Evolutionary conservation across 2,329 filamentous ascomycete genomes (phyloP), one percentile per base, ranked within the genome.

Genomic region (Colletotrichum costaricense): DNA sequence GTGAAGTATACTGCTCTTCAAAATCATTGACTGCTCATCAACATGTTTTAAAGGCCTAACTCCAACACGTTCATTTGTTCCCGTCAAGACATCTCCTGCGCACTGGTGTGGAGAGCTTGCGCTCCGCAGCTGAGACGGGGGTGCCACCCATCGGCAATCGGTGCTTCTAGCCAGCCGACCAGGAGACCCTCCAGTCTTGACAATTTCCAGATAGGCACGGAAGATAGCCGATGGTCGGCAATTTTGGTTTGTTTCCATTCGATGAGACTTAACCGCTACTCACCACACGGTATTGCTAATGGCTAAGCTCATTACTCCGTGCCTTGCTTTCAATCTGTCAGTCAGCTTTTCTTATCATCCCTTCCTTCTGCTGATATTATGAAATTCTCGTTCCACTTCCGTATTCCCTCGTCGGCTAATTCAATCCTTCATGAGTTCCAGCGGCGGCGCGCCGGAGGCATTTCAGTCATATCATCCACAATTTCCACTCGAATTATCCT

Each of bases 201-300:
- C 38, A 19, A 1, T 42, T 42, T 42, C 16, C 38, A 42, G 38
- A 33, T 5, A 22, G 35, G 30, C n/a, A 59, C 38, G n/a, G 24
- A 62, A 57, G 46, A 60, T 70, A 65, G 66, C 70, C 70, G 70
- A 70, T 26, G 55, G 66, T 72, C 66, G 70, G 70, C 66, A 72
- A 35, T n/a, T 35, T 28, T 46, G 11, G 35, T 26, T 12, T 28
- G 38, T 66, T 55, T 55, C 30, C 11, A 64, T 28, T 42, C 49
- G 63, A 70, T 56, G 55, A 70, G 59, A 59, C 22, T 33, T n/a
- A 9, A n/a, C 24, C 33, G 42, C 24, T 52, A 5, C 60, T 35
- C 22, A 24, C 54, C 26, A 56, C 9, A 5, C 11, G 59, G 16
- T 26, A 24, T 35, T 14, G 30, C 28, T 63, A 35, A 35, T 22